Conservation (phyloP, 768 basidiomycete genomes). For the Lentinula edodes region DNA sequence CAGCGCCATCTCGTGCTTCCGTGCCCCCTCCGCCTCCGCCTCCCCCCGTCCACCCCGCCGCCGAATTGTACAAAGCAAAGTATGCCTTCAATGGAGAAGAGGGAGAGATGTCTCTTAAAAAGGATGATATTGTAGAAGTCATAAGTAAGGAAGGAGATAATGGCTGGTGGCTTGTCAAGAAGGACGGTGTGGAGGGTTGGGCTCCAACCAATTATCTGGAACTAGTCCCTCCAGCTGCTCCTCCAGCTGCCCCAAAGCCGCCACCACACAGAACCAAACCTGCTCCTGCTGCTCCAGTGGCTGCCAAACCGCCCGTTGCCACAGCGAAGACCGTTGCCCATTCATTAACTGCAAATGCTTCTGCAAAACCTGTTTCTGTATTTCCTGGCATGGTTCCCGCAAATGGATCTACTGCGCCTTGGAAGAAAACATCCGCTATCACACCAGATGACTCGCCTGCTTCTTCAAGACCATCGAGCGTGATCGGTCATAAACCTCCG, state of each 20-base stretch:
- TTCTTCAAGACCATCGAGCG: constrained; percentile 47
- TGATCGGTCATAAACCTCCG: constrained; percentile 37
- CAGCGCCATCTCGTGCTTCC: constrained; percentile 30
- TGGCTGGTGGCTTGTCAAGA: constrained; percentile 98
- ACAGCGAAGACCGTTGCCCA: constrained; percentile 27
- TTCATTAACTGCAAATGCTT: constrained; percentile 48
- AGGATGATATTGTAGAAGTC: constrained; percentile 90
- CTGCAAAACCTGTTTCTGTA: constrained; percentile 76
- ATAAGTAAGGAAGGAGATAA: constrained; percentile 90
- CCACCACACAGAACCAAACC: constrained; percentile 48
- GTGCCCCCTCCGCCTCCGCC: constrained; percentile 47
- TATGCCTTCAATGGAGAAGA: constrained; percentile 92
- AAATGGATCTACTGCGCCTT: constrained; percentile 67
- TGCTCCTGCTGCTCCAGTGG: constrained; percentile 26
- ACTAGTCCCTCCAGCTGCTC: constrained; percentile 61
- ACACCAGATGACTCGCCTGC: constrained; percentile 34
- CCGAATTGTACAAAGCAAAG: constrained; percentile 78
- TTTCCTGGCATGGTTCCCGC: constrained; percentile 70
- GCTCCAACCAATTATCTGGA: constrained; percentile 94
- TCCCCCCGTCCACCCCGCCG: constrained; percentile 56
- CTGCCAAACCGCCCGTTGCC: constrained; percentile 25
- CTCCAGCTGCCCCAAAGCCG: constrained; percentile 61
- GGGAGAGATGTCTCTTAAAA: constrained; percentile 84
- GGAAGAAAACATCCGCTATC: constrained; percentile 53
- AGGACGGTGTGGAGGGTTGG: constrained; percentile 82